Conservation (phyloP, 2,329 filamentous ascomycete genomes). For the Cytospora piceicola region DNA sequence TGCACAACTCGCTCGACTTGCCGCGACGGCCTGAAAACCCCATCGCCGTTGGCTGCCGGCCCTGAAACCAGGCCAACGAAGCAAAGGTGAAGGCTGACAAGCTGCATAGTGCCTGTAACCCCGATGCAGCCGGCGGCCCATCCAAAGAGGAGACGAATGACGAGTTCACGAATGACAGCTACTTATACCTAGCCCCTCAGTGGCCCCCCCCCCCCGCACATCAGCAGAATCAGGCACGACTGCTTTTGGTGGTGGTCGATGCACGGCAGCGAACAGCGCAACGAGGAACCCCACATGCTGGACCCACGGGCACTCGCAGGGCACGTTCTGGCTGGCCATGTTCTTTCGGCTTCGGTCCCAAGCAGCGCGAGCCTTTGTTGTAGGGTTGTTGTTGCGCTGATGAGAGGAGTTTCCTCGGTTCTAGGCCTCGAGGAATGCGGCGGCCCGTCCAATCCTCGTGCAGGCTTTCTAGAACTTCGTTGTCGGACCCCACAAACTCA, state of each 20-base stretch:
- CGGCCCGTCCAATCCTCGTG: background rate
- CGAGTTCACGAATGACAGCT: background rate
- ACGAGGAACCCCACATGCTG: slow-evolving; percentile 9
- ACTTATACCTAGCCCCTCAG: slow-evolving; percentile 2
- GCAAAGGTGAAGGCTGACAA: background rate
- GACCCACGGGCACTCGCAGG: slow-evolving; percentile 10
- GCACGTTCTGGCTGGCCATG: slow-evolving; percentile 4
- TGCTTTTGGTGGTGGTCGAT: slow-evolving; percentile 3
- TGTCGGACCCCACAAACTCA: slow-evolving; percentile 9
- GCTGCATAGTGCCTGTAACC: slow-evolving; percentile 17
- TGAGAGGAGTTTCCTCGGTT: slow-evolving; percentile 13
- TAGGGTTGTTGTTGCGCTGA: no score
- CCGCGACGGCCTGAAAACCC: background rate
- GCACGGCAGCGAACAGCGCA: slow-evolving; percentile 15
- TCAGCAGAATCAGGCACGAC: slow-evolving; percentile 5
- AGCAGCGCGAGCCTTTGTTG: background rate
- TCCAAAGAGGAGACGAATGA: slow-evolving; percentile 5
- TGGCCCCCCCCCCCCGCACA: slow-evolving; percentile 10
- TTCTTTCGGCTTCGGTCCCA: background rate
- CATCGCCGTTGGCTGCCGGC: background rate
- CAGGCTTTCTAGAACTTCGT: slow-evolving; percentile 15
- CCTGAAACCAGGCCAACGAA: background rate
- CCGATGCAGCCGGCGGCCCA: slow-evolving; percentile 11
- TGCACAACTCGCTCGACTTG: background rate
- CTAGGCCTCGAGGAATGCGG: slow-evolving; percentile 2